Evolutionary conservation across 108 stramenopile genomes (phyloP), one percentile per base, ranked within the genome.

Genomic region (Nannochloropsis oceanica): DNA sequence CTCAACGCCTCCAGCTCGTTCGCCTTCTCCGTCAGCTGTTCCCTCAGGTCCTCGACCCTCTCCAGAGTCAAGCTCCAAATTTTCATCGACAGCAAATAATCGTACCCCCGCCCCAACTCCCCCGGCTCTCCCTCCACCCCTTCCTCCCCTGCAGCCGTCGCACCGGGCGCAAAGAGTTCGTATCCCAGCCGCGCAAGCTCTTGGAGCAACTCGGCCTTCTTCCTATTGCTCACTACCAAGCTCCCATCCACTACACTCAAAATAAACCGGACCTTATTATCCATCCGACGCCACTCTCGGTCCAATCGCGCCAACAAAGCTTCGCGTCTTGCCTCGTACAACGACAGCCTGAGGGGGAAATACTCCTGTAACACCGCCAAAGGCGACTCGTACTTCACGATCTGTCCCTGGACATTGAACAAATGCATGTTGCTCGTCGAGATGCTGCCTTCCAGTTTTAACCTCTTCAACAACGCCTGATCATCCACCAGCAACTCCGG

Each of bases 21-120:
- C 11, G 93, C 91, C 90, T 97, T 96, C 80, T 92, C 94, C 44
- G 84, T 93, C 43, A 95, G 94, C 87, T 98, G 91, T 43, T 81
- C 91, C 27, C 93, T 92, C 79, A 99, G 93, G 82, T 95, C 90
- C 50, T 94, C 92, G 12, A 97, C 98, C 87, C 93, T 95, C 91
- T 99, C 99, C 73, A 91, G 92, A 0, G 99, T 99, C n/a, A 99
- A 92, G 79, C 90, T 94, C 98, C 97, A 98, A 82, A 99, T 92
- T 88, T 96, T 96, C 98, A 99, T 96, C 79, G 95, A 94, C 42
- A 99, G 94, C 27, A 99, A 92, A 92, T 99, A 99, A 87, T 99
- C 96, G 89, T 98, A 99, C 0, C 99, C 99, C 84, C 93, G 94
- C 26, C 94, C 92, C 42, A 97, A 92, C 42, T 91, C 43, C 91